phyloP scores from a whole-genome alignment of 2,329 filamentous ascomycete species.

The Gnomoniopsis sp. region DNA sequence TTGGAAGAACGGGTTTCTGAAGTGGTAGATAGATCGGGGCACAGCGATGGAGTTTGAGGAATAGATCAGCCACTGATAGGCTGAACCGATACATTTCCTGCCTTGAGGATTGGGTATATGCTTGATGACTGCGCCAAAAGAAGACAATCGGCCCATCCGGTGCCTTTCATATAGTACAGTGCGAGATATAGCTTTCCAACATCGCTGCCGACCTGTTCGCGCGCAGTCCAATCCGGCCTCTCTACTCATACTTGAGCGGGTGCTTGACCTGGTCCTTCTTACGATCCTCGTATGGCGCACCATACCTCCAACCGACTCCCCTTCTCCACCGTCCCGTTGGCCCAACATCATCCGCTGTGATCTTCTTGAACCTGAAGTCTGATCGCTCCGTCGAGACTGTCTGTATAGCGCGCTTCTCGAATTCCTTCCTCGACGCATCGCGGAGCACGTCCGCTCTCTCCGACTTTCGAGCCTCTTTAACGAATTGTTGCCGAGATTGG shows the following conservation, averaged over 20 bases:
- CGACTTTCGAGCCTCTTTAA: constrained; percentile 33
- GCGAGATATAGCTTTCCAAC: constrained; percentile 27
- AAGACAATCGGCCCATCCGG: background rate
- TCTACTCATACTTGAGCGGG: constrained; percentile 53
- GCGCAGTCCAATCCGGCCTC: background rate
- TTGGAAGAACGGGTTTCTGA: background rate
- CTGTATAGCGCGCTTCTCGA: constrained; percentile 38
- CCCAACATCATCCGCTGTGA: constrained; percentile 56
- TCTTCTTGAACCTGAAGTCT: constrained; percentile 61
- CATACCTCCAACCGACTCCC: constrained; percentile 61
- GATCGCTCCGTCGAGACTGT: constrained; percentile 50
- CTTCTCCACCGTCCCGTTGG: constrained; percentile 46
- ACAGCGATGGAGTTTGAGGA: background rate
- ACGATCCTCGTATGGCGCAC: constrained; percentile 59
- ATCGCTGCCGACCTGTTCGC: background rate
- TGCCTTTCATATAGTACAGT: background rate
- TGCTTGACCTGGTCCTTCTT: constrained; percentile 65
- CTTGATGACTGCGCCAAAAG: background rate
- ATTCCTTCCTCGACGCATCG: constrained; percentile 30
- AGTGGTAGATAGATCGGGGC: background rate
- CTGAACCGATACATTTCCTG: background rate
- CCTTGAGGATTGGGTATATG: background rate
- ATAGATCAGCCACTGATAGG: background rate
- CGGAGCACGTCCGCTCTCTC: constrained; percentile 40
- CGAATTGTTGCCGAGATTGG: constrained; percentile 37